Conservation (phyloP, 257 asterid genomes). For the Solanum peruvianum region DNA sequence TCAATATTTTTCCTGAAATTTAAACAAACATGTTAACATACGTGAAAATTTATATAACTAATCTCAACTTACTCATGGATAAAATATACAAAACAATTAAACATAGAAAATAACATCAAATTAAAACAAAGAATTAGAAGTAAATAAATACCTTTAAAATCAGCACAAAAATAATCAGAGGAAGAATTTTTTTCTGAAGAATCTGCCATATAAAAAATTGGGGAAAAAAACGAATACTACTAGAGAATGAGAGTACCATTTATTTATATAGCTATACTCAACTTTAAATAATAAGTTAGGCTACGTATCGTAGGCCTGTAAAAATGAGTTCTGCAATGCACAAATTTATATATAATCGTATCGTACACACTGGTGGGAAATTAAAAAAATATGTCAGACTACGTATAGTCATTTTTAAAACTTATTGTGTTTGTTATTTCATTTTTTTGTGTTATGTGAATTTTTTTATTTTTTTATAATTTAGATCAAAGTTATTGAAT, state of each 20-base stretch:
- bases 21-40: no score
- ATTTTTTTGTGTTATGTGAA: no score
- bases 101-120: no score
- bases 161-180: neutral
- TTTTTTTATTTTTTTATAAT: no score
- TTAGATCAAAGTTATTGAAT: no score
- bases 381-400: neutral
- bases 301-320: neutral
- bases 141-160: neutral
- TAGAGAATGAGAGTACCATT: neutral
- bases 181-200: neutral
- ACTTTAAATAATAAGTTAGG: neutral
- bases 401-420: neutral
- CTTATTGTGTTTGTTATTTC: neutral
- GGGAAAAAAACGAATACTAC: neutral
- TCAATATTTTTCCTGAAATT: neutral
- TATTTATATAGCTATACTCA: neutral
- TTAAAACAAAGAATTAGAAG: neutral
- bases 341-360: no score
- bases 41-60: no score
- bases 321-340: no score
- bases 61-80: neutral
- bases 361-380: rapidly evolving
- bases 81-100: neutral
- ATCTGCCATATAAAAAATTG: neutral